Evolutionary conservation across 2,329 filamentous ascomycete species (phyloP).

Genomic region (Trichoderma citrinoviride): DNA sequence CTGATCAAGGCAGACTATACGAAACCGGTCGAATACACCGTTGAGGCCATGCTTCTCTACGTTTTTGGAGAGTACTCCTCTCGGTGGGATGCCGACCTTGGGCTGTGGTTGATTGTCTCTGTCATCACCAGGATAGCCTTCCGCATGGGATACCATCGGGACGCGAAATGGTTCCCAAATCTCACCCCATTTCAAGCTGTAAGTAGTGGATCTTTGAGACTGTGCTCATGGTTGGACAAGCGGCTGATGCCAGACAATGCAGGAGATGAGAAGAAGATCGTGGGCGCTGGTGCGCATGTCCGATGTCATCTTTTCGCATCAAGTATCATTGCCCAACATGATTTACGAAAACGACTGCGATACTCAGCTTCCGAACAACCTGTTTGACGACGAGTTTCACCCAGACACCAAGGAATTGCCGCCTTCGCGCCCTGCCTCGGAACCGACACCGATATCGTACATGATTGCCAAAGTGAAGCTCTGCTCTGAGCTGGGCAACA

Average conservation of each 20-base stretch:
- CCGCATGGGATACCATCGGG: slow-evolving; percentile 75
- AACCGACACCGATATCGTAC: slow-evolving; percentile 74
- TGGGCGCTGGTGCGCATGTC: slow-evolving; percentile 71
- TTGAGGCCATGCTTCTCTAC: slow-evolving; percentile 77
- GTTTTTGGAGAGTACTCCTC: slow-evolving; percentile 72
- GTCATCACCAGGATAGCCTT: slow-evolving; percentile 57
- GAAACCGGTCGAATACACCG: slow-evolving; percentile 67
- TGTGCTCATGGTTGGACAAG: neutral
- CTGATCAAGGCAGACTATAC: slow-evolving; percentile 75
- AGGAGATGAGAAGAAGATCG: slow-evolving; percentile 68
- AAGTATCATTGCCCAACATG: slow-evolving; percentile 65
- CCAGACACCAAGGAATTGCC: slow-evolving; percentile 67
- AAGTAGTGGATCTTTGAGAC: slow-evolving; percentile 31
- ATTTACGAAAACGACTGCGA: slow-evolving; percentile 74
- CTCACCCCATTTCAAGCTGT: slow-evolving; percentile 71
- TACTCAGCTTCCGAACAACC: slow-evolving; percentile 70
- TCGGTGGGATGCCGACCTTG: slow-evolving; percentile 69
- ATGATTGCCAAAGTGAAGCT: slow-evolving; percentile 73
- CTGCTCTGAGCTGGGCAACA: slow-evolving; percentile 66
- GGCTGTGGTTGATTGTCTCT: slow-evolving; percentile 58
- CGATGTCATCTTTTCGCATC: slow-evolving; percentile 75
- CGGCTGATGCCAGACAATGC: neutral
- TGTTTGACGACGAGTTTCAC: slow-evolving; percentile 78
- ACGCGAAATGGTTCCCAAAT: slow-evolving; percentile 69
- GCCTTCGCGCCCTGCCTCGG: slow-evolving; percentile 61